Evolutionary conservation across 352 stramenopile genomes (phyloP).

Genomic region (Globisporangium nodosum): DNA sequence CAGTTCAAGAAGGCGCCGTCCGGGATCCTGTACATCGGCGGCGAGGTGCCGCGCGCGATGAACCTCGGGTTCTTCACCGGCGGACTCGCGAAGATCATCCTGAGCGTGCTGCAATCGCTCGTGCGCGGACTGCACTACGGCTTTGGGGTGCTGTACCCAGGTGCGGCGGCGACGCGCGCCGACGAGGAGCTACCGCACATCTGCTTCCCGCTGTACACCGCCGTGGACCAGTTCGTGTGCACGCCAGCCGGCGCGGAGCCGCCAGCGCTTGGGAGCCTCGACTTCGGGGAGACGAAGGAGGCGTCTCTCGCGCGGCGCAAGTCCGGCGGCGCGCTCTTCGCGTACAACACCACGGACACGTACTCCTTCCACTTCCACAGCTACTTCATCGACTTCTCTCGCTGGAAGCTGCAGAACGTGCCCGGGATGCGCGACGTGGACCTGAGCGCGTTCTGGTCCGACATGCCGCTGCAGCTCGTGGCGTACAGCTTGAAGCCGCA

Average conservation of each 20-base stretch:
- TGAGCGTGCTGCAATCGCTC: constrained; percentile 47
- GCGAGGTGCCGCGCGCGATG: constrained; percentile 49
- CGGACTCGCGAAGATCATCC: constrained; percentile 42
- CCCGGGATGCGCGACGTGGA: constrained; percentile 40
- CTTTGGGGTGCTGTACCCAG: constrained; percentile 31
- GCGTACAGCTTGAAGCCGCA: constrained; percentile 40
- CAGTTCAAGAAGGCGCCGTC: constrained; percentile 57
- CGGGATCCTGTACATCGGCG: constrained; percentile 58
- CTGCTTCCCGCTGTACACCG: constrained; percentile 57
- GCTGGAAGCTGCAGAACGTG: constrained; percentile 47
- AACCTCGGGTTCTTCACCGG: constrained; percentile 51
- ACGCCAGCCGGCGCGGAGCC: constrained; percentile 27
- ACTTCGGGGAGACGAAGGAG: constrained; percentile 51
- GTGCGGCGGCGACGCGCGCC: constrained; percentile 11
- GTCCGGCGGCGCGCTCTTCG: constrained; percentile 26
- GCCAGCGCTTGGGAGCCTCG: constrained; percentile 31
- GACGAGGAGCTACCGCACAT: constrained; percentile 63
- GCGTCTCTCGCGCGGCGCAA: constrained; percentile 26
- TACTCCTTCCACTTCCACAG: constrained; percentile 76
- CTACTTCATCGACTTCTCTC: constrained; percentile 61
- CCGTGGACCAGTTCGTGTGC: constrained; percentile 61
- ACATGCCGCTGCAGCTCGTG: constrained; percentile 56
- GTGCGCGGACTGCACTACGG: constrained; percentile 50
- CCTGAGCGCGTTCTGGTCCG: constrained; percentile 44
- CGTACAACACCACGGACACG: constrained; percentile 54